Base-by-base conservation (phyloP, 2,329 filamentous ascomycete genomes). In the Cytospora piceicola region DNA sequence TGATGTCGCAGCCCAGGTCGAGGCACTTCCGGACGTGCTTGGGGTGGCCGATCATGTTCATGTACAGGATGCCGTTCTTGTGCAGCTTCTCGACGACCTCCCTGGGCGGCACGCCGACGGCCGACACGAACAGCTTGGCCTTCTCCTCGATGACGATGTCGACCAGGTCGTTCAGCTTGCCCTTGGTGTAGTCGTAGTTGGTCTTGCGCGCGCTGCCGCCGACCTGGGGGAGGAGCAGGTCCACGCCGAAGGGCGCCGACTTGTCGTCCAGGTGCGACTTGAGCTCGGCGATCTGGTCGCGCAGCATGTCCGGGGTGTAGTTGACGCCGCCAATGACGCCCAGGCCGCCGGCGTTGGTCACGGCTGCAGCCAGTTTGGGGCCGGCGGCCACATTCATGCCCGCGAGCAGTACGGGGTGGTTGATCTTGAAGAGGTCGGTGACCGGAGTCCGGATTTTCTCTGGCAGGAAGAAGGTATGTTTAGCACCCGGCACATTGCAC, bases 31-130 rank as follows among this genome's bases (percentile, higher is more conserved):
- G 87, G 70, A 97, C 94, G 82, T 99, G 95, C 89, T 99, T 99
- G 76, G 95, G 94, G 85, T 99, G 95, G 71, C 95, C 95, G 77
- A 99, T 94, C 95, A 99, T 99, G 89, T 99, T 99, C 95, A 98
- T 98, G 86, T 96, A 97, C 71, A 96, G 85, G 72, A 99, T 87
- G 71, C 94, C 94, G 74, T 88, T 82, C 75, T 88, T 86, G 86
- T 99, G 95, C 56, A 99, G 88, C 76, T 87, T 90, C 71, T 98
- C 93, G 74, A 99, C 93, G 66, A 97, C 90, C 72, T 86, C 82
- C 80, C 92, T 92, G 71, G 95, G 93, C 53, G 95, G 94, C 30
- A 98, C 91, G 74, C 95, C 95, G 77, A 99, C 93, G 74, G 95
- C 95, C 61, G 92, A 97, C 73, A 99, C 95, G 82, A 99, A 99